A percentile compares a stretch with the other conserved stretches of the same genome.
Evolutionary conservation across 139 green algal genomes (phyloP).

Genomic region (Microglena sp.): DNA sequence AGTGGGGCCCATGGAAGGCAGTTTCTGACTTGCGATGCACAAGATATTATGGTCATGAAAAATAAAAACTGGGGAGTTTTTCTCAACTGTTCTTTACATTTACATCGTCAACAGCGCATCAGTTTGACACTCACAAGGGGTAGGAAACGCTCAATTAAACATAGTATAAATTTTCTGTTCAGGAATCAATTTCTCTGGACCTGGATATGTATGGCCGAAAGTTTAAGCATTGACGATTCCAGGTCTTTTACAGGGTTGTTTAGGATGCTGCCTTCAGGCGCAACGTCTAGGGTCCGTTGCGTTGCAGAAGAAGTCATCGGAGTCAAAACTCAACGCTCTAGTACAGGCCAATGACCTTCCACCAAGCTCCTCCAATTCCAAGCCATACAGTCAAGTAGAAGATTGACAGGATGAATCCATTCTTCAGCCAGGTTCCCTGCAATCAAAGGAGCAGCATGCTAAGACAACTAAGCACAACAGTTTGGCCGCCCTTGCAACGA

Average conservation of each 20-base stretch:
- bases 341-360: constrained; percentile 89
- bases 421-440: constrained; percentile 86
- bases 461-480: too few relatives aligned
- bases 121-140: too few relatives aligned
- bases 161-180: not conserved
- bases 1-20: too few relatives aligned
- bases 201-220: not conserved
- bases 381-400: constrained; percentile 94
- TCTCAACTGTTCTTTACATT: too few relatives aligned
- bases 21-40: too few relatives aligned
- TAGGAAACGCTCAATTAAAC: too few relatives aligned
- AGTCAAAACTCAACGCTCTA: constrained; percentile 21
- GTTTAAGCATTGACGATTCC: constrained; percentile 4
- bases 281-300: not conserved
- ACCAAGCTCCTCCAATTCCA: constrained; percentile 79
- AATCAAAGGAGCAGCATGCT: constrained; percentile 5
- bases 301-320: not conserved
- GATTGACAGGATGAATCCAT: constrained; percentile 84
- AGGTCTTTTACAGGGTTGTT: too few relatives aligned
- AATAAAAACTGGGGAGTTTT: too few relatives aligned
- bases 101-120: too few relatives aligned
- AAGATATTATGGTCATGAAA: too few relatives aligned
- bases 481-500: not conserved
- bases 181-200: constrained; percentile 4
- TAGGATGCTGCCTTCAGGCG: too few relatives aligned